These are phyloP conservation scores for Porpolomopsis calyptriformis DNA, from an alignment of 768 basidiomycete genomes.

Conservation along the genomic window DNA sequence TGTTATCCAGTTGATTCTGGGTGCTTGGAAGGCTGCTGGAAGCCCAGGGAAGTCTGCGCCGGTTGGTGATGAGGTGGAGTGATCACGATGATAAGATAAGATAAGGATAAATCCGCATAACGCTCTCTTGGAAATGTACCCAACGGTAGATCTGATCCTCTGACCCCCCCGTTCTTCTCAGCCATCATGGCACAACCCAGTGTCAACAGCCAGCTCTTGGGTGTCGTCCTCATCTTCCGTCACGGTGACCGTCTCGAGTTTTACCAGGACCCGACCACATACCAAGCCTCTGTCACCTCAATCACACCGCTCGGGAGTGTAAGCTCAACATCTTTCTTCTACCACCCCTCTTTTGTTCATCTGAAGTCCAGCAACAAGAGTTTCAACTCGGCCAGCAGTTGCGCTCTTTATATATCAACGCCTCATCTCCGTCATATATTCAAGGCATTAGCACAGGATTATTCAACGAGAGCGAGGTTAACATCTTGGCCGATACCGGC, in stretches of 20 bases:
- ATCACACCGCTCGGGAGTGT: constrained; percentile 8
- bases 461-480: constrained; percentile 28
- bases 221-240: constrained; percentile 7
- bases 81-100: neutral
- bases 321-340: neutral
- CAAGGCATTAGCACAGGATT: constrained; percentile 28
- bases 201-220: no score
- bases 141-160: neutral
- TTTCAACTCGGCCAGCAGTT: no score
- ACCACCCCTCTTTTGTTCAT: neutral
- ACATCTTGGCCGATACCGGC: constrained; percentile 54
- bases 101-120: no score
- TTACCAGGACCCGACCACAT: constrained; percentile 8
- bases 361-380: constrained; percentile 50
- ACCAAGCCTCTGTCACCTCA: constrained; percentile 2
- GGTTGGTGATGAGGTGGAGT: constrained; percentile 26
- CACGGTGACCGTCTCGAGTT: constrained; percentile 8
- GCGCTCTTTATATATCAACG: constrained; percentile 48
- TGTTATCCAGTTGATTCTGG: constrained; percentile 68
- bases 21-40: constrained; percentile 81
- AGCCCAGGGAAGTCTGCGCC: constrained; percentile 53
- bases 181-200: no score
- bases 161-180: neutral
- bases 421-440: constrained; percentile 44
- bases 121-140: neutral